Evolutionary conservation across 805 yeast species (phyloP), one percentile per base, ranked within the genome.

Genomic region (Lachancea dasiensis): DNA sequence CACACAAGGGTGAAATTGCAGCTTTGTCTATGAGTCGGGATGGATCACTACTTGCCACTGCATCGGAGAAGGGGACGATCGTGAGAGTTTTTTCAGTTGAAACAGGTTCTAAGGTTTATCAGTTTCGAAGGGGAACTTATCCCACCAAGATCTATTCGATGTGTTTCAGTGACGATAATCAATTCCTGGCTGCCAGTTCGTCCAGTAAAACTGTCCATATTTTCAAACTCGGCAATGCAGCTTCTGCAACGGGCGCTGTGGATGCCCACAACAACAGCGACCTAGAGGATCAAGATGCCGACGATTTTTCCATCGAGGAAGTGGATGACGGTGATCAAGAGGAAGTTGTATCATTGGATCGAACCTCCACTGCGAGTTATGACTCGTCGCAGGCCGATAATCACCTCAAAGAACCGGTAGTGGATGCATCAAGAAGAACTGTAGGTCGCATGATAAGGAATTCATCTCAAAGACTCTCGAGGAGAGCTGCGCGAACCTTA

Each of bases 151-250:
- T 92, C 13, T 77, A 76, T 50, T 81, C 94, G 8, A 67, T 92
- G 46, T 70, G 76, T 25, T 92, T 92, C 61, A 81, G 86, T 45
- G 64, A 69, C 18, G 82, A 83, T 45, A 79, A 83, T 43, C 69
- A 70, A 11, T 74, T 81, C 45, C 65, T 92, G 21, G 75, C 86
- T n/a, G 95, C 90, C 18, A 77, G 90, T 8, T 81, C 94, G 19
- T 77, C 94, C 2, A 86, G 94, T 15, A 94, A 85, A 30, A 92
- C 99, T 0, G 89, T 92, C 16, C 99, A 92, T 60, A 77, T 92
- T 26, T 92, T 90, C 68, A 72, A 87, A 41, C 61, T 89, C 37
- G 83, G 48, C 5, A 46, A 45, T 26, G 37, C 35, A 8, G 39
- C 38, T 2, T 30, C 17, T 34, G 42, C 23, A 33, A 31, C 27